Evolutionary conservation across 1,284 basidiomycete genomes (phyloP).

Genomic region (Pisolithus thermaeus): DNA sequence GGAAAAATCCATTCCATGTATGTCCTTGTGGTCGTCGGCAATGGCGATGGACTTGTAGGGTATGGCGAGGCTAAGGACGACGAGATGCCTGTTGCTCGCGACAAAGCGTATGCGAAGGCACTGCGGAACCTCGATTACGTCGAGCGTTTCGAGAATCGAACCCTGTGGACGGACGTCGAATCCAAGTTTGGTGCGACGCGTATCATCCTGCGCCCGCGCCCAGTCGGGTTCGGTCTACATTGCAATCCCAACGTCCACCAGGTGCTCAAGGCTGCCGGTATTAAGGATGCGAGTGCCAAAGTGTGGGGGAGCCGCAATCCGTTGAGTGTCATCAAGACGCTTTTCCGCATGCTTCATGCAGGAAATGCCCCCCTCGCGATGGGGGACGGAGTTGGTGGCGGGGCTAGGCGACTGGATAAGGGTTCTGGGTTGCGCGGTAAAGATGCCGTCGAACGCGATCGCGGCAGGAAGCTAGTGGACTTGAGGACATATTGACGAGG

Average conservation of each 20-base stretch:
- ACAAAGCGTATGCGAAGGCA: constrained; percentile 69
- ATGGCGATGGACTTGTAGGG: constrained; percentile 85
- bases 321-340: constrained; percentile 51
- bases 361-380: constrained; percentile 70
- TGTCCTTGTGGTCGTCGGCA: constrained; percentile 75
- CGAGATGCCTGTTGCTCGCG: constrained; percentile 53
- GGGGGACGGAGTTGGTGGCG: constrained; percentile 73
- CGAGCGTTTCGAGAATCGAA: constrained; percentile 81
- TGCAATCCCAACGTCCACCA: constrained; percentile 88
- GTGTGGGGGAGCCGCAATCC: constrained; percentile 90
- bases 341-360: constrained; percentile 57
- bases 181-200: constrained; percentile 82
- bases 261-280: constrained; percentile 87
- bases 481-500: constrained; percentile 43
- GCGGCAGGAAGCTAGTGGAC: constrained; percentile 62
- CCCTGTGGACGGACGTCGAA: constrained; percentile 84
- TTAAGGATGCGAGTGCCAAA: constrained; percentile 91
- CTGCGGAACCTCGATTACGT: constrained; percentile 85
- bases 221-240: constrained; percentile 89
- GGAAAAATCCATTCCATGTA: constrained; percentile 72
- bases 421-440: constrained; percentile 62
- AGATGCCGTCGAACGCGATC: constrained; percentile 62
- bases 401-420: constrained; percentile 60
- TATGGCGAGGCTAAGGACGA: constrained; percentile 83
- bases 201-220: constrained; percentile 82